Evolutionary conservation across 208 protist species (phyloP), one percentile per base, ranked within the genome.

Genomic region (Naegleria lovaniensis): DNA sequence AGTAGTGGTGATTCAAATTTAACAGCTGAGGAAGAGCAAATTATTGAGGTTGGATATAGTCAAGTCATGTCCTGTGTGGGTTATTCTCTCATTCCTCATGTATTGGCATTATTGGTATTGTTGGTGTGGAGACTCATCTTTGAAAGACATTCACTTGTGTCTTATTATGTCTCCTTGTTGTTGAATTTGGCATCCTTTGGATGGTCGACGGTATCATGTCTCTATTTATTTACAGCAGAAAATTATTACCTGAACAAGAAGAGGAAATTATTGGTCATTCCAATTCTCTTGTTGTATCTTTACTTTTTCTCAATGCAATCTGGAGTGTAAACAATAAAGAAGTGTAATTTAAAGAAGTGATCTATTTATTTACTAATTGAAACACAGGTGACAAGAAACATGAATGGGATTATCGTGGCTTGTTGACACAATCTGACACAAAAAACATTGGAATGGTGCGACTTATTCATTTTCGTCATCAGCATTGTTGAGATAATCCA

Each of bases 31-130:
- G 76, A 39, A 6, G 22, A 84, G 33, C 9, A 33, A 15, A 40
- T 84, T 41, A 33, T 41, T 41, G 76, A 40, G 5, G 38, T 40
- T 7, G 11, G 11, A 11, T 84, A 41, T 39, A 33, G 76, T 38
- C 76, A 84, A 84, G 76, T 84, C 38, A 40, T 84, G 76, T 84
- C 76, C 3, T 84, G 16, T 40, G 38, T 40, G 11, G 76, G 76
- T 38, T 84, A 84, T 40, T 84, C 76, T 33, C 38, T 84, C 25
- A 33, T 84, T 38, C 76, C 76, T 84, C 76, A 84, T 41, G 76
- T 84, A 19, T 16, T 33, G 11, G 29, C 33, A 38, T 15, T 84
- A 19, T 2, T 84, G 33, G 33, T 84, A 5, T 84, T 84, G 33
- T 36, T 84, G 11, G 11, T 84, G 9, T 40, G 16, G 25, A 84